Percentiles rank a stretch among this genome's conserved stretches.
Conservation (phyloP, 192 early-diverging fungal genomes). For the Entomortierella parvispora region DNA sequence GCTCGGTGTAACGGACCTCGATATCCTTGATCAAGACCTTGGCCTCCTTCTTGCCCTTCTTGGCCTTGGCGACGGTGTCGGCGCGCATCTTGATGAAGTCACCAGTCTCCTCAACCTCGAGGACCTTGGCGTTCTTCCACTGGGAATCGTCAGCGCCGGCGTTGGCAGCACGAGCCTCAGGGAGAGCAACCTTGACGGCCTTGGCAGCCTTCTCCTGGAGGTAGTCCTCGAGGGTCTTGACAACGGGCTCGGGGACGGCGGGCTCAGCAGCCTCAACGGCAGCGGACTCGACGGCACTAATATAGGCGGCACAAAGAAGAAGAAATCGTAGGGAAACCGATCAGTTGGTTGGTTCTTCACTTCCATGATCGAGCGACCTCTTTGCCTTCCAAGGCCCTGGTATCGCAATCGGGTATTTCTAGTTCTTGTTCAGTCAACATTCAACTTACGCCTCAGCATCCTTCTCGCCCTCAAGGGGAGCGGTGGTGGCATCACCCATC, state of each 20-base stretch:
- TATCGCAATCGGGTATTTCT: too few species aligned
- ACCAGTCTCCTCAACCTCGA: constrained; percentile 80
- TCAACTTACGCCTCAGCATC: constrained; percentile 64
- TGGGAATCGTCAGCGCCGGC: constrained; percentile 86
- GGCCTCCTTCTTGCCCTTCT: constrained; percentile 66
- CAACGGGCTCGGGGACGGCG: constrained; percentile 69
- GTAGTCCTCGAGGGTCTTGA: constrained; percentile 93
- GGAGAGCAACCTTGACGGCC: constrained; percentile 65
- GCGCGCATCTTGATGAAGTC: constrained; percentile 75
- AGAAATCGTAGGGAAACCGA: constrained; percentile 13
- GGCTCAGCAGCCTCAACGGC: constrained; percentile 64
- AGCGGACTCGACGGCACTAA: constrained; percentile 30
- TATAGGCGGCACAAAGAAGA: constrained; percentile 4
- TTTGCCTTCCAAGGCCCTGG: too few species aligned
- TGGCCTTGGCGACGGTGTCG: constrained; percentile 58
- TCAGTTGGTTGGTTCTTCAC: background rate
- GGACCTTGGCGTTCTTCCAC: constrained; percentile 82
- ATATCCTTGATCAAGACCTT: constrained; percentile 82
- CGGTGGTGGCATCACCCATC: constrained; percentile 77
- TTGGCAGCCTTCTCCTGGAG: constrained; percentile 78
- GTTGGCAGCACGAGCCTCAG: constrained; percentile 85
- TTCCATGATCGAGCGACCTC: too few species aligned
- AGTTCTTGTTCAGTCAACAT: too few species aligned
- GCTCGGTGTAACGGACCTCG: constrained; percentile 66
- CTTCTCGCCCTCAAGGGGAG: constrained; percentile 62